Evolutionary conservation across 2,329 filamentous ascomycete species (phyloP).

Genomic region (Botrytis byssoidea): DNA sequence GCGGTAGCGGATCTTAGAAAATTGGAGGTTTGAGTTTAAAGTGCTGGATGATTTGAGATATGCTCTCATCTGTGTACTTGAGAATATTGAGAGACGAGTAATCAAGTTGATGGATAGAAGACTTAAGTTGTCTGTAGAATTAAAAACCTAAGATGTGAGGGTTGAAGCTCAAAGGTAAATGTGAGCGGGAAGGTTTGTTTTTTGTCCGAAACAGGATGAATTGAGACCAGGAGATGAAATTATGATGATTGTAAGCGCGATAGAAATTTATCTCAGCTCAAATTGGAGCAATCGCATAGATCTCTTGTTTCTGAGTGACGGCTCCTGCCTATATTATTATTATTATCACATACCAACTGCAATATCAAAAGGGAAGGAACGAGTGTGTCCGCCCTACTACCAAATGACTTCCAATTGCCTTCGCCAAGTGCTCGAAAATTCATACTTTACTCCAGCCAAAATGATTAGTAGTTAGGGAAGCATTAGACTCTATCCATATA

Average conservation of each 20-base stretch:
- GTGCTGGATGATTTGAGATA: not conserved
- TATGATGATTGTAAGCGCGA: not conserved
- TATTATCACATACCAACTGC: not conserved
- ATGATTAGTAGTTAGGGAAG: not conserved
- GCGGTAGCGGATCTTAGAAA: not conserved
- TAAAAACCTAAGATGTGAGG: not conserved
- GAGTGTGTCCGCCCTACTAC: not conserved
- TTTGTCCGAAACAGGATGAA: not conserved
- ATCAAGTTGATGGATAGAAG: not conserved
- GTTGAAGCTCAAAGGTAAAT: not conserved
- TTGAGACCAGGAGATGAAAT: not conserved
- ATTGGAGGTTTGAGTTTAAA: not conserved
- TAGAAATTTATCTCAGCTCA: not conserved
- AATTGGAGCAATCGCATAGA: not conserved
- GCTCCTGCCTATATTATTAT: not conserved
- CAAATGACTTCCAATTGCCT: not conserved
- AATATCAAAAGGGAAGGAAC: not conserved
- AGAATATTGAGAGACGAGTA: not conserved
- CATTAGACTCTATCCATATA: rapidly evolving
- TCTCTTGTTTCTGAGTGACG: not conserved
- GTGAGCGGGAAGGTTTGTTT: not conserved
- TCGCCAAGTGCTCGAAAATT: not conserved
- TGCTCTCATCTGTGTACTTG: not conserved
- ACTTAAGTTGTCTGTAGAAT: not conserved
- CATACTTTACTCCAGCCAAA: not conserved